Percentiles rank a stretch among this genome's conserved stretches.
Evolutionary conservation across 345 rosid species (phyloP).

Genomic region (Rhodamnia argentea): DNA sequence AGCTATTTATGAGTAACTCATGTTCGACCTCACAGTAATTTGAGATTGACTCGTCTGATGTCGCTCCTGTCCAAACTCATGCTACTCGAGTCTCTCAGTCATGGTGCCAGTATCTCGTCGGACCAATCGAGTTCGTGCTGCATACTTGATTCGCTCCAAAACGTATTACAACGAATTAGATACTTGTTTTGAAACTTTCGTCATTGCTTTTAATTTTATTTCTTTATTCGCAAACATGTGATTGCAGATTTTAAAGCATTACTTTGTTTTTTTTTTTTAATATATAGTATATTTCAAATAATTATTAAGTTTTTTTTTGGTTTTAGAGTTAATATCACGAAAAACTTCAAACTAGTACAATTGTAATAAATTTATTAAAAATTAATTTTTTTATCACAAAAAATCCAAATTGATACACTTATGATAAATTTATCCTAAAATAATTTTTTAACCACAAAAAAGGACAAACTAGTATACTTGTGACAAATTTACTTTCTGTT

Average conservation of each 20-base stretch:
- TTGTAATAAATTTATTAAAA: no score
- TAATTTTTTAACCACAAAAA: no score
- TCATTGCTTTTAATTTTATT: neutral
- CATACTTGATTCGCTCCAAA: neutral
- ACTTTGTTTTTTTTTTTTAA: neutral
- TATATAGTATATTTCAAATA: neutral
- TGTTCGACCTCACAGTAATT: neutral
- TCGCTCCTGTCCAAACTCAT: neutral
- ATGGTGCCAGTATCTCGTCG: neutral
- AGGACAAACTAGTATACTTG: no score
- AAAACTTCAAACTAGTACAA: no score
- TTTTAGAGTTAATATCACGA: no score
- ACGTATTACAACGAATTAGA: neutral
- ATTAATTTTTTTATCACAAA: no score
- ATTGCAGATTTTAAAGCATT: neutral
- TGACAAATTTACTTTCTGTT: no score
- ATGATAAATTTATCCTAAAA: no score
- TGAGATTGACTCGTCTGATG: neutral
- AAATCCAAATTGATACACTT: no score
- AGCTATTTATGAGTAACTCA: neutral
- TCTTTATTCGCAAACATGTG: neutral
- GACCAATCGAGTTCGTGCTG: neutral
- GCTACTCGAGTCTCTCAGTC: neutral
- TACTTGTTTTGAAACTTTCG: neutral
- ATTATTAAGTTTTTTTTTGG: neutral